phyloP scores from a whole-genome alignment of 2,329 filamentous ascomycete species.

The Hypoxylon sp. region DNA sequence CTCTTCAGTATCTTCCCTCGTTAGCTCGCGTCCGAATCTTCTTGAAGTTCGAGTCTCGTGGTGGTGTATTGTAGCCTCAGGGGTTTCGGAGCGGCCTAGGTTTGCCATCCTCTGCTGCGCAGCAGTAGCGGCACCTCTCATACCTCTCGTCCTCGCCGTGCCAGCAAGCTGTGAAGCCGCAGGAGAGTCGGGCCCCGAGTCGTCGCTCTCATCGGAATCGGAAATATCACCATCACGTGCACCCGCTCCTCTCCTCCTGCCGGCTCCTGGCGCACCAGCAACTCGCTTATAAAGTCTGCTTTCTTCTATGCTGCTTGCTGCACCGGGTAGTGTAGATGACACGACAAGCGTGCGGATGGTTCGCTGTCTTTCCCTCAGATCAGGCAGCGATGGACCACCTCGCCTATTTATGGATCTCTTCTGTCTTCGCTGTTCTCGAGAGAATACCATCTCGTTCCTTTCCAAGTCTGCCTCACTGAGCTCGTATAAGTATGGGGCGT shows the following conservation, averaged over 20 bases:
- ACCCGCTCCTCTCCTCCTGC: conserved; percentile 67
- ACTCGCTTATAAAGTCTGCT: conserved; percentile 89
- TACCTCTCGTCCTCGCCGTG: conserved; percentile 87
- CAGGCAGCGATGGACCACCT: conserved; percentile 92
- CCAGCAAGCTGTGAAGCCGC: conserved; percentile 80
- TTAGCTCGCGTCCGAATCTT: conserved; percentile 70
- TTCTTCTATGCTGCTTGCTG: conserved; percentile 83
- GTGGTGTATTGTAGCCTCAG: conserved; percentile 79
- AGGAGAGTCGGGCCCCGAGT: conserved; percentile 89
- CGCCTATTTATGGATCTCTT: conserved; percentile 95
- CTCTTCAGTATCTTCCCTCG: conserved; percentile 86
- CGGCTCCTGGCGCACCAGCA: conserved; percentile 68
- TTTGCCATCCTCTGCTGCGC: conserved; percentile 91
- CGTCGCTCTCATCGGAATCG: conserved; percentile 93
- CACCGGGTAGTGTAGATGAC: conserved; percentile 91
- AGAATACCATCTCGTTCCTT: conserved; percentile 91
- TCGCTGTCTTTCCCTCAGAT: conserved; percentile 93
- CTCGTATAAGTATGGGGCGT: conserved; percentile 93
- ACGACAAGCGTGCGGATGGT: conserved; percentile 94
- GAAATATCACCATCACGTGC: conserved; percentile 79
- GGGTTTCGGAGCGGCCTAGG: conserved; percentile 87
- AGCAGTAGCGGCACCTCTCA: conserved; percentile 88
- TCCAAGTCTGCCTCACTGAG: conserved; percentile 92
- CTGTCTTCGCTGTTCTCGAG: conserved; percentile 92
- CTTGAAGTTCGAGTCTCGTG: conserved; percentile 81